Base-by-base conservation (phyloP, 192 early-diverging fungal genomes). In the Rhizoclosmatium globosum region DNA sequence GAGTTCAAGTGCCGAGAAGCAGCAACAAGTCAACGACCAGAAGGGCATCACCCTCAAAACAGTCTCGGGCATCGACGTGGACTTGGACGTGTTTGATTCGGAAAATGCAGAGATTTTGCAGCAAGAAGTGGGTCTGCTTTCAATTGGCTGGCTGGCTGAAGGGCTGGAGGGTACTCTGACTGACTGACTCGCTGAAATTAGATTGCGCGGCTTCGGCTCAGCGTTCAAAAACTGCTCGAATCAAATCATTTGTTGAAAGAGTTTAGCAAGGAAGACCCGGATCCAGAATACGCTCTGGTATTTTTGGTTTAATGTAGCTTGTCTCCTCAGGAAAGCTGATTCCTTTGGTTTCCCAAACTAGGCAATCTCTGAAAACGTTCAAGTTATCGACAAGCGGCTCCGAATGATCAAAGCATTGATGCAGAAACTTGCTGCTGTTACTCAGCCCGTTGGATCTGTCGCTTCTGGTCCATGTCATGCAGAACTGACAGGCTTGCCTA, bases 121-220 rank as follows among this genome's bases (percentile, higher is more conserved):
- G 44, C 42, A 47, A 47, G 72, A 74, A 59, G 72, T 74, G 23
- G 62, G 6, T 64, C 21, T 42, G 66, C 11, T 21, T 17, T 47
- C 23, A 11, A 17, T 68, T 68, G 6, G 19, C 66, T 47, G 15
- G 7, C 15, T 47, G 62, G 56, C 21, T 57, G 56, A n/a, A n/a
- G n/a, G 62, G 21, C 23, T 64, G 21, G 21, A 38, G 7, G 11
- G n/a, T 13, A 57, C 31, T 31, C 31, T 31, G 31, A 31, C 31
- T 31, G 31, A 31, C 31, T 31, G 31, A 31, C 6, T 38, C 31
- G 7, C 62, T 44, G 39, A 68, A 44, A 44, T 15, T 38, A 76
- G 74, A 76, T 76, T 76, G 74, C 74, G 61, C 74, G 74, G 42
- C 74, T 76, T 42, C 60, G 74, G n/a, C 64, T 76, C 15, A 65